Evolutionary conservation across 148 eudicot species (phyloP), one percentile per base, ranked within the genome.

Genomic region (Fallopia convolvulus): DNA sequence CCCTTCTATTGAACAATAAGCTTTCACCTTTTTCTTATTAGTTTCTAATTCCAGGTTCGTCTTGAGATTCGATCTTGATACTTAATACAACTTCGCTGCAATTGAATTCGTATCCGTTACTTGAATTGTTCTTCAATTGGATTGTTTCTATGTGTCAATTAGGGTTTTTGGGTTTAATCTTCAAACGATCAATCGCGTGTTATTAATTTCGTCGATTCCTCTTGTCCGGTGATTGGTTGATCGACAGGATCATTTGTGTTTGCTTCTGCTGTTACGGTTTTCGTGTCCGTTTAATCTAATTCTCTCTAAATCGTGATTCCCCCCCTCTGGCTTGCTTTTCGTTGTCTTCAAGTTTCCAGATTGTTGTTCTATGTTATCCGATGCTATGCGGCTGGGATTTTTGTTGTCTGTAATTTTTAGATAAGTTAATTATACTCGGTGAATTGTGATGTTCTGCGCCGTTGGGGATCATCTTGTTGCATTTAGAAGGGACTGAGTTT

Each of bases 41-140:
- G 86, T 91, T 91, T 88, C 81, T 73, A 39, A 68, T 81, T 83
- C 76, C 81, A 80, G 88, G 93, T 88, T 83, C 77, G 85, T 82
- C 32, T 66, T 75, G 10, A n/a, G n/a, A 76, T 80, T 86, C 87
- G 86, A 87, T 87, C 83, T 65, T 44, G 15, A 17, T 42, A 15
- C n/a, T 79, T 61, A 41, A 9, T 60, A 53, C 44, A 79, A 40
- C 63, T 36, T 7, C 47, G 60, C 0, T 75, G 9, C 32, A 50
- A 73, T 81, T 79, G 12, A 42, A 77, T 77, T 47, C 72, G n/a
- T 39, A 76, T 72, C 17, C 47, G 48, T 66, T 33, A 72, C n/a
- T 48, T 32, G 1, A 10, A 5, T 14, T 15, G 30, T 41, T 47
- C 53, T 12, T 39, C 26, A 4, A 49, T 46, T 79, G 23, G 32